Conservation (phyloP, 2,329 filamentous ascomycete species). For the Trichoderma polysporum region DNA sequence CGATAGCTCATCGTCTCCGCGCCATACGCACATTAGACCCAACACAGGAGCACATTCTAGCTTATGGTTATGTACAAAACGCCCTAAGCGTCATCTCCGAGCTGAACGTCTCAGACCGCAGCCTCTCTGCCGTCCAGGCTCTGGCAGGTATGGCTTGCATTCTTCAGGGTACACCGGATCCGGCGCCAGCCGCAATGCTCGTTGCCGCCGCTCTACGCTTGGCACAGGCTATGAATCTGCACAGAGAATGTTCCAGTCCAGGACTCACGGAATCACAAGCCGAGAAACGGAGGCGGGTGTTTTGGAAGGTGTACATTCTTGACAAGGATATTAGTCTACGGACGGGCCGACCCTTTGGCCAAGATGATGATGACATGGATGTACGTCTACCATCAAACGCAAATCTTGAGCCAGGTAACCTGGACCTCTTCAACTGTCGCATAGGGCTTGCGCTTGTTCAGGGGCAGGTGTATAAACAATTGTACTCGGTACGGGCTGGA, state of each 20-base stretch:
- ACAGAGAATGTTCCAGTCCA: background rate
- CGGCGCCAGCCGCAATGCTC: constrained; percentile 4
- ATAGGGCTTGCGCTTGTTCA: constrained; percentile 10
- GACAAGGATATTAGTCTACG: constrained; percentile 12
- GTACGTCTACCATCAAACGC: background rate
- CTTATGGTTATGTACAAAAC: constrained; percentile 2
- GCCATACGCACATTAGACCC: background rate
- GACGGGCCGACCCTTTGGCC: constrained; percentile 2
- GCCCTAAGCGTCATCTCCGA: constrained; percentile 6
- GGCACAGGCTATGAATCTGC: constrained; percentile 8
- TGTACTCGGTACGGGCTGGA: constrained; percentile 1
- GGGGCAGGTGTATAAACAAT: constrained; percentile 4
- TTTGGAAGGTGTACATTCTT: constrained; percentile 10
- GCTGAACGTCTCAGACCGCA: constrained; percentile 1
- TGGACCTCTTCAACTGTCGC: constrained; percentile 7
- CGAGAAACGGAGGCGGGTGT: constrained; percentile 6
- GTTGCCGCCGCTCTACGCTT: constrained; percentile 1
- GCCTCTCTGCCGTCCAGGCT: constrained; percentile 5
- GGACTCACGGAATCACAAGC: background rate
- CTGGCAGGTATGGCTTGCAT: constrained; percentile 11
- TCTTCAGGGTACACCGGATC: constrained; percentile 2
- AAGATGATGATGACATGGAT: constrained; percentile 14
- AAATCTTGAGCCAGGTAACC: background rate
- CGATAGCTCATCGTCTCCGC: constrained; percentile 14
- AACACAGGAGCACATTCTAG: background rate